Conservation (phyloP, 768 basidiomycete species). For the Boletus rubescentipes region DNA sequence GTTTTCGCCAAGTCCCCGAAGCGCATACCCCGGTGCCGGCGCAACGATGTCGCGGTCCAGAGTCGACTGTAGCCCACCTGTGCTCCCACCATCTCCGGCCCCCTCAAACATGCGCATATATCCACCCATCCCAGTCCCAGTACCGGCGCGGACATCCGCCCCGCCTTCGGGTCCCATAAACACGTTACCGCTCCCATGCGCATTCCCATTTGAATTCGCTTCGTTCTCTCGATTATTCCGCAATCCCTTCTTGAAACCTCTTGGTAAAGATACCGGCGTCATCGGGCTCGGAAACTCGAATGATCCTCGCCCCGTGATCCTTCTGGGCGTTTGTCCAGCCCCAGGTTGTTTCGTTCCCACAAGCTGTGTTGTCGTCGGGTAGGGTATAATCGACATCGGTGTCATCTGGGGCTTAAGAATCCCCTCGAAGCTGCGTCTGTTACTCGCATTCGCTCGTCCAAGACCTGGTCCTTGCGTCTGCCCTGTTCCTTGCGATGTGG, state of each 20-base stretch:
- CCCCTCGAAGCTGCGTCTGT: constrained; percentile 26
- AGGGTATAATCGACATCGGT: constrained; percentile 26
- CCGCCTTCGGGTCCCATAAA: constrained; percentile 8
- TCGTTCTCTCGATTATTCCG: constrained; percentile 6
- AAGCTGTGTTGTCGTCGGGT: constrained; percentile 11
- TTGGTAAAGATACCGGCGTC: constrained; percentile 21
- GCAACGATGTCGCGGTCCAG: constrained; percentile 14
- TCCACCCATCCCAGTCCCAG: constrained; percentile 10
- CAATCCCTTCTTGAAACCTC: constrained; percentile 11
- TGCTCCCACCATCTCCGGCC: not conserved
- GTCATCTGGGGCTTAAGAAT: constrained; percentile 20
- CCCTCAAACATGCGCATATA: constrained; percentile 26
- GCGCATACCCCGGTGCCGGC: constrained; percentile 20
- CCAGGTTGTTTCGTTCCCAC: constrained; percentile 1
- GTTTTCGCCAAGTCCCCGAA: not conserved
- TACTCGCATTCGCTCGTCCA: not conserved
- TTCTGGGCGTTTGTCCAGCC: constrained; percentile 22
- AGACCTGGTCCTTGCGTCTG: constrained; percentile 7
- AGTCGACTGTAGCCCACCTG: not conserved
- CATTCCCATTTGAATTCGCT: not conserved
- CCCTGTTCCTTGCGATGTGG: not conserved
- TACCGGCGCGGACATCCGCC: not conserved
- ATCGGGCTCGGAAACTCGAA: constrained; percentile 17
- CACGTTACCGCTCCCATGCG: not conserved
- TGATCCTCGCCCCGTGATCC: constrained; percentile 1